Base-by-base conservation (phyloP, 306 rosid genomes). In the Citrullus colocynthis region DNA sequence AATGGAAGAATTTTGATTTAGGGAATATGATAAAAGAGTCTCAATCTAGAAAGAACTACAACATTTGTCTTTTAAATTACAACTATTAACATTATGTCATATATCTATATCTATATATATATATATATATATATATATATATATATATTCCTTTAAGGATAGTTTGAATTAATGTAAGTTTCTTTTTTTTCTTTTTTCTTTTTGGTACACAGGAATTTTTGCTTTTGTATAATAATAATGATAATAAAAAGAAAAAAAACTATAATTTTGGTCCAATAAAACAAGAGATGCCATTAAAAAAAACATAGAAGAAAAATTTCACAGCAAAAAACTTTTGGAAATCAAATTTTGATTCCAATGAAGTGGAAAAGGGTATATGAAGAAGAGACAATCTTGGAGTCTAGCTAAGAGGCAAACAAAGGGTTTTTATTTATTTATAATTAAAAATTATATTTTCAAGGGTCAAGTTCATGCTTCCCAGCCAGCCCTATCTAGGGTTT, bases 321-420 rank as follows among this genome's bases (percentile, higher is more conserved):
- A 67, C 55, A 67, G 32, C 7, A 67, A 34, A 34, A 37, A 9
- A 2, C 11, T 69, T 69, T 69, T 41, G 55, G 15, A 17, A 37
- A 36, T 36, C 12, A 18, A 18, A 17, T 37, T 66, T 66, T 66
- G 73, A 66, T 66, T 65, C 73, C 16, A 24, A 37, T 7, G 51
- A 65, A 65, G 73, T 65, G 73, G 73, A 65, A 39, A 65, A 65
- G 48, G 49, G 73, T 65, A 65, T 65, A 65, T 37, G 41, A 7
- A 32, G 12, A 62, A 62, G 69, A 62, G 69, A 37, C 71, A 65
- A 69, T 44, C 37, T 42, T 66, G 74, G 74, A 66, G 74, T 66
- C 32, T 66, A 66, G 74, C 74, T 66, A 66, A 66, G 52, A 66
- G 16, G 44, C 71, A 64, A 36, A 64, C 9, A 64, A 16, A 64